Conservation (phyloP, 176 grass and related monocot species). For the Oryza coarctata region DNA sequence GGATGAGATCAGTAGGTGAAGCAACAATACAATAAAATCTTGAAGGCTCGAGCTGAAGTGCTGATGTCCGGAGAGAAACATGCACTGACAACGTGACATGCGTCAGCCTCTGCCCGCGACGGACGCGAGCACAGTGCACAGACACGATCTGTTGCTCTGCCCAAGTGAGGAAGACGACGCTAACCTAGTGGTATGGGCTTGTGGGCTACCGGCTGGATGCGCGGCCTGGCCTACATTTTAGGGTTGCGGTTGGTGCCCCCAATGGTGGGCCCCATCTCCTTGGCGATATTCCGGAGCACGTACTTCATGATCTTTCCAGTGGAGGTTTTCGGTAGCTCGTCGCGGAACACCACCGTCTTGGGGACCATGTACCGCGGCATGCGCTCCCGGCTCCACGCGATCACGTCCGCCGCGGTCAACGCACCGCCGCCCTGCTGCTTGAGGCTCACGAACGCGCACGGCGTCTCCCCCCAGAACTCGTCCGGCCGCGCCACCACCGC, state of each 20-base stretch:
- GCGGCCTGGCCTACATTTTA: slow-evolving; percentile 18
- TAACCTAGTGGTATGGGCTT: not conserved
- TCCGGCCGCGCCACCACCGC: slow-evolving; percentile 76
- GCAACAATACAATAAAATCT: too few species aligned
- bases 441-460: slow-evolving; percentile 79
- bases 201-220: not conserved
- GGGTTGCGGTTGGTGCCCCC: slow-evolving; percentile 12
- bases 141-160: too few species aligned
- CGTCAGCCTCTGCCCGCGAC: too few species aligned
- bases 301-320: slow-evolving; percentile 86
- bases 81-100: too few species aligned
- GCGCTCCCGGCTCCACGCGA: slow-evolving; percentile 69
- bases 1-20: too few species aligned
- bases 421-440: slow-evolving; percentile 30
- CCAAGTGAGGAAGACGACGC: not conserved
- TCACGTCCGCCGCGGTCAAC: slow-evolving; percentile 51
- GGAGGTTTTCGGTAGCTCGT: slow-evolving; percentile 78
- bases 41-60: too few species aligned
- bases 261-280: slow-evolving; percentile 44
- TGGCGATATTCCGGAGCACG: slow-evolving; percentile 53
- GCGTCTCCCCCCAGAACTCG: slow-evolving; percentile 84
- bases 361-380: slow-evolving; percentile 88
- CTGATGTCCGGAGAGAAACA: too few species aligned
- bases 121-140: too few species aligned
- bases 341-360: slow-evolving; percentile 56